A percentile compares a stretch with the other conserved stretches of the same genome.
phyloP scores from a whole-genome alignment of 768 basidiomycete genomes.

The Naganishia vaughanmartiniae region DNA sequence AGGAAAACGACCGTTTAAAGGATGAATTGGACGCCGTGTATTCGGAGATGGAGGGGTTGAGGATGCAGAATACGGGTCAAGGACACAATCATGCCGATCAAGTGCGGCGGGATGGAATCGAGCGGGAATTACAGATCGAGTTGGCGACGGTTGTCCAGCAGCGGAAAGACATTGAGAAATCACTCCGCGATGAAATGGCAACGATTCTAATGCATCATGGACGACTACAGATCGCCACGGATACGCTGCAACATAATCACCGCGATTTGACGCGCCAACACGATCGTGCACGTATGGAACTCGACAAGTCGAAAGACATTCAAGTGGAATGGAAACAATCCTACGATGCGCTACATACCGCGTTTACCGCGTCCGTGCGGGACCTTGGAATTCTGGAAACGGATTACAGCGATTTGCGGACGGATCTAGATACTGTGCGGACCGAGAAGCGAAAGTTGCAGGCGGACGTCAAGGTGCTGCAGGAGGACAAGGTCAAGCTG shows the following conservation, averaged over 20 bases:
- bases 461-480: neutral
- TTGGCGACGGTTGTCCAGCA: neutral
- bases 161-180: neutral
- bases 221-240: neutral
- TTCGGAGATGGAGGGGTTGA: conserved; percentile 5
- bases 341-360: neutral
- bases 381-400: neutral
- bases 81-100: neutral
- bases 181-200: neutral
- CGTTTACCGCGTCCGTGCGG: neutral
- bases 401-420: neutral
- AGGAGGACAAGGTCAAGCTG: neutral
- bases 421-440: neutral
- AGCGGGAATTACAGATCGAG: too few relatives aligned
- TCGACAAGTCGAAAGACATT: neutral
- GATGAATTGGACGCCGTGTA: conserved; percentile 10
- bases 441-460: neutral
- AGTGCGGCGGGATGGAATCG: too few relatives aligned
- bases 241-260: too few relatives aligned
- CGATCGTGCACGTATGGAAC: neutral
- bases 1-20: neutral
- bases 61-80: neutral
- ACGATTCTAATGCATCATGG: neutral
- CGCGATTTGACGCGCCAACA: neutral
- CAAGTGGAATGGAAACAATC: neutral